Evolutionary conservation across 164 flowering plant genomes (phyloP), one percentile per base, ranked within the genome.

Genomic region (Vitis vinifera): DNA sequence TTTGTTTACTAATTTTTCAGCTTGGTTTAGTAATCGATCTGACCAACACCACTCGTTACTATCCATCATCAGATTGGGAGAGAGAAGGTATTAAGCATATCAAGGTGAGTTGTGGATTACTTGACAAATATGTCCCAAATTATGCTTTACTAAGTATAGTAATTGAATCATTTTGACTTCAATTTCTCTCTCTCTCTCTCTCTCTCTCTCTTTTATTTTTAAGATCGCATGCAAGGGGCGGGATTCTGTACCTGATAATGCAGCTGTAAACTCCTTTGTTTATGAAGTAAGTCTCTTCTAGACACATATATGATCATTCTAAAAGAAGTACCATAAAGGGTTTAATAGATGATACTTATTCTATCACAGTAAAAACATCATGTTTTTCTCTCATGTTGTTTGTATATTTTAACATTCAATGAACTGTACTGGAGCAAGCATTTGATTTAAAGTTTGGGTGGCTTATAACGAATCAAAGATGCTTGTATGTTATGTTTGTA

Each of bases 1-100:
- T 53, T 27, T 60, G 19, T 59, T 51, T 23, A 5, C 15, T 65
- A 13, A 8, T 51, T 31, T 80, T 81, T 60, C 90, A 94, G 98
- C 87, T 94, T 63, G 97, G 98, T 71, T 70, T 94, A 71, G 96
- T 94, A 72, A 89, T 94, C 71, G 97, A 94, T 82, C 77, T 94
- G 80, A 94, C 98, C 68, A 94, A 92, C 77, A 88, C 98, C 14
- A 76, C 76, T 69, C 88, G 97, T 58, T 94, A 94, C 77, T 94
- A 94, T 79, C 64, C 74, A 55, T 65, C 87, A 12, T 52, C 75
- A 65, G 97, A 94, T 63, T 85, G 84, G 87, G 85, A 83, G 80
- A 89, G 84, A 77, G 91, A 87, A 59, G 97, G 97, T 72, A 89
- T 94, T 57, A 94, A 94, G 77, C 88, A 92, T 87, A 91, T 90